Evolutionary conservation across 2,329 filamentous ascomycete genomes (phyloP), one percentile per base, ranked within the genome.

Genomic region (Alternaria sp.): DNA sequence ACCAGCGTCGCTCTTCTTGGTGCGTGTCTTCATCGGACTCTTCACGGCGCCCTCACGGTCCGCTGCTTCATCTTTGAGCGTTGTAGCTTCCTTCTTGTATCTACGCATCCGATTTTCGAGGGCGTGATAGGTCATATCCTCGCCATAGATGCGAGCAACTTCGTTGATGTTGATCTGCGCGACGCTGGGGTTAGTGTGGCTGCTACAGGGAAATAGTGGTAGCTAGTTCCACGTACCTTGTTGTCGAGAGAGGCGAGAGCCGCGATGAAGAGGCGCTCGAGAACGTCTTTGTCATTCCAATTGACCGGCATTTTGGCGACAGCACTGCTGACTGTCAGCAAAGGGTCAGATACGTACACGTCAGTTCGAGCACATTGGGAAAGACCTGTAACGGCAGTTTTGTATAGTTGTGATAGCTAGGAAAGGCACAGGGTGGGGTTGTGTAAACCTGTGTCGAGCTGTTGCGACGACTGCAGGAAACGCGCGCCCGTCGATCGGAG

Each of bases 21-120:
- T 52, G 40, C 52, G 62, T 0, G 53, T 12, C 54, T 57, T 60
- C 1, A 50, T 52, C 5, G 61, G 28, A n/a, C 45, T 60, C 22
- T 43, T 55, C 3, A 54, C 58, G 1, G 65, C 46, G 18, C 16
- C 55, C 2, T 50, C 18, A 40, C 57, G 51, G 3, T 40, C 64
- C 0, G 20, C 44, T 2, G 68, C 70, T 7, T 70, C 67, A 0
- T 40, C 58, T 30, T 64, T 66, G 14, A 84, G 73, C 0, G 64
- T 62, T 0, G 73, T 69, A 0, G 83, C 82, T 1, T 73, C 50
- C 49, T 79, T 79, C 49, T 83, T 84, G 60, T 79, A 80, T 46
- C 76, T 78, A 44, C 82, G 81, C 36, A 86, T 79, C 3, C 78
- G 79, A 44, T 78, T 77, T 61, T 85, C 81, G 25, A 86, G 79